phyloP scores from a whole-genome alignment of 371 early-diverging fungal genomes.

The Cokeromyces recurvatus region DNA sequence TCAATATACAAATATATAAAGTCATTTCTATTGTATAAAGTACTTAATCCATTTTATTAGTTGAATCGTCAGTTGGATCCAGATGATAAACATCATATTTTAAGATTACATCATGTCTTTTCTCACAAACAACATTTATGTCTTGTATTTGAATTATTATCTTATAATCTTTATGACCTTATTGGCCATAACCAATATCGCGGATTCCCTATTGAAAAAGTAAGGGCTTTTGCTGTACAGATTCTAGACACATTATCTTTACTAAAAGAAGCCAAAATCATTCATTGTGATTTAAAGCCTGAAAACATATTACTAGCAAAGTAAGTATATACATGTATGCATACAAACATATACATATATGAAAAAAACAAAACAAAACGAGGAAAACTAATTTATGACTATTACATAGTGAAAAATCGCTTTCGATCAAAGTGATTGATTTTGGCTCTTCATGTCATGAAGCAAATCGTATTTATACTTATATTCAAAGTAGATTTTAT shows the following conservation, averaged over 20 bases:
- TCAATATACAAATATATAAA: not conserved
- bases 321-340: slow-evolving; percentile 39
- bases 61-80: slow-evolving; percentile 76
- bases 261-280: slow-evolving; percentile 83
- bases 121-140: slow-evolving; percentile 92
- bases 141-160: slow-evolving; percentile 92
- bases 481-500: slow-evolving; percentile 98
- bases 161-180: slow-evolving; percentile 93
- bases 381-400: not conserved
- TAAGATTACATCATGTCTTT: slow-evolving; percentile 86
- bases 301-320: slow-evolving; percentile 91
- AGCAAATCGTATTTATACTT: slow-evolving; percentile 87
- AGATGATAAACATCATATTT: slow-evolving; percentile 78
- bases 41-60: slow-evolving; percentile 20
- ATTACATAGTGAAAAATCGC: slow-evolving; percentile 60
- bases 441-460: slow-evolving; percentile 97
- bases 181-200: slow-evolving; percentile 91
- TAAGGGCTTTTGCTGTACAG: slow-evolving; percentile 82
- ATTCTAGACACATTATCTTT: slow-evolving; percentile 84
- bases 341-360: not conserved
- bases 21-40: too few relatives aligned
- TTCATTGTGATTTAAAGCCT: slow-evolving; percentile 98
- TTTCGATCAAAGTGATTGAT: slow-evolving; percentile 96
- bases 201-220: slow-evolving; percentile 81
- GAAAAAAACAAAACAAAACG: too few relatives aligned